phyloP scores from a whole-genome alignment of 202 grass and related monocot genomes.

The Panicum virgatum region DNA sequence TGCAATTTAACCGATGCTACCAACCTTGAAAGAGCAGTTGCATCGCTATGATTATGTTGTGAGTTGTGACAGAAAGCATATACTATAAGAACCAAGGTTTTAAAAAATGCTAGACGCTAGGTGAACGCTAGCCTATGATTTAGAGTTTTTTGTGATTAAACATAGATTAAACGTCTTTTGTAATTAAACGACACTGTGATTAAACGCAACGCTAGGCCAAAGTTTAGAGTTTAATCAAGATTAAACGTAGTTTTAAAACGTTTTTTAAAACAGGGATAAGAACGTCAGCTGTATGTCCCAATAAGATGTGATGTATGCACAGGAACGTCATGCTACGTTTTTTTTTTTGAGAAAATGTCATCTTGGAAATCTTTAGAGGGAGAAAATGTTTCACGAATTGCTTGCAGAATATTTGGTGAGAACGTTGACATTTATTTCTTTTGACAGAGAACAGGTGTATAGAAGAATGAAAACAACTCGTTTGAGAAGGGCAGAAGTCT shows the following conservation, averaged over 20 bases:
- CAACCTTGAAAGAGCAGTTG: slow-evolving; percentile 11
- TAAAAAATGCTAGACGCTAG: too few species aligned
- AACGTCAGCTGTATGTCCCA: slow-evolving; percentile 15
- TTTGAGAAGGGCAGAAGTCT: background rate
- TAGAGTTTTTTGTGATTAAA: too few species aligned
- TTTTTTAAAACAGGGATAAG: too few species aligned
- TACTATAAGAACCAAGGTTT: too few species aligned
- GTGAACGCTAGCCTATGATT: too few species aligned
- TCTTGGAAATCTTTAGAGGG: background rate
- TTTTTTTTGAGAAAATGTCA: background rate
- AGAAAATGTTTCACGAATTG: background rate
- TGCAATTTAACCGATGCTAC: slow-evolving; percentile 12
- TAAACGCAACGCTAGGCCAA: too few species aligned
- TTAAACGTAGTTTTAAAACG: too few species aligned
- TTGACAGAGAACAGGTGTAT: background rate
- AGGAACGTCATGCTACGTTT: slow-evolving; percentile 15
- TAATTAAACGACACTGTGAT: too few species aligned
- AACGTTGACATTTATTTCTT: slow-evolving; percentile 2
- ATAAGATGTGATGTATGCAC: slow-evolving; percentile 23
- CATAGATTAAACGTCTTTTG: too few species aligned
- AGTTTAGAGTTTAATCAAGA: too few species aligned
- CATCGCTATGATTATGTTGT: background rate
- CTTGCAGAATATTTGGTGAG: background rate
- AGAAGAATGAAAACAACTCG: background rate
- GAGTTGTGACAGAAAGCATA: slow-evolving; percentile 21